phyloP scores from a whole-genome alignment of 2,329 filamentous ascomycete species.

The Nannizziopsis barbatae region DNA sequence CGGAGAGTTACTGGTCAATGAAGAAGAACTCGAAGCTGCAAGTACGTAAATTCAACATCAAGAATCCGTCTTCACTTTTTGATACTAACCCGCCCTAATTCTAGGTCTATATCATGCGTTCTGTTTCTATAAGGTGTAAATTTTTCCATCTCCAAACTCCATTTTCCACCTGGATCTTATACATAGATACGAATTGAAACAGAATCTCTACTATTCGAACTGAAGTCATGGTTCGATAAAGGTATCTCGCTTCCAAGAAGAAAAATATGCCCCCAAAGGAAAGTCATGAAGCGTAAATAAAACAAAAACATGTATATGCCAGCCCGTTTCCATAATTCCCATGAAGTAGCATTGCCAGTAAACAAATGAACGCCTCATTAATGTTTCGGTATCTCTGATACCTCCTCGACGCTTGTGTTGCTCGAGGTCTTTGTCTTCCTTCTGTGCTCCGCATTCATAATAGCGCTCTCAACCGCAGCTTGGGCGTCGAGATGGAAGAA shows the following conservation, averaged over 20 bases:
- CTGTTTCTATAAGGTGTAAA: constrained; percentile 90
- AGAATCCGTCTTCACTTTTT: not conserved
- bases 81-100: not conserved
- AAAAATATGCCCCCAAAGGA: too few species aligned
- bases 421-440: not conserved
- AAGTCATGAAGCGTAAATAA: too few species aligned
- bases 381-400: not conserved
- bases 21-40: constrained; percentile 86
- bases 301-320: not conserved
- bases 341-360: too few species aligned
- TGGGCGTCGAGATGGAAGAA: constrained; percentile 14
- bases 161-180: too few species aligned
- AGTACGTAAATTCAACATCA: constrained; percentile 33
- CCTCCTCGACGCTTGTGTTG: not conserved
- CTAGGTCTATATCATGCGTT: constrained; percentile 77
- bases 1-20: constrained; percentile 57
- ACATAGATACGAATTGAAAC: too few species aligned
- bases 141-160: not conserved
- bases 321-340: not conserved
- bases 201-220: too few species aligned
- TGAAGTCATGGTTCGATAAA: too few species aligned
- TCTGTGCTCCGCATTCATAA: constrained; percentile 11
- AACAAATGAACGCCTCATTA: not conserved
- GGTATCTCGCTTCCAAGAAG: too few species aligned
- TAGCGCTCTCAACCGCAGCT: constrained; percentile 12